These are phyloP conservation scores for Mycena indigotica DNA, from an alignment of 768 basidiomycete species.

Conservation along the genomic window DNA sequence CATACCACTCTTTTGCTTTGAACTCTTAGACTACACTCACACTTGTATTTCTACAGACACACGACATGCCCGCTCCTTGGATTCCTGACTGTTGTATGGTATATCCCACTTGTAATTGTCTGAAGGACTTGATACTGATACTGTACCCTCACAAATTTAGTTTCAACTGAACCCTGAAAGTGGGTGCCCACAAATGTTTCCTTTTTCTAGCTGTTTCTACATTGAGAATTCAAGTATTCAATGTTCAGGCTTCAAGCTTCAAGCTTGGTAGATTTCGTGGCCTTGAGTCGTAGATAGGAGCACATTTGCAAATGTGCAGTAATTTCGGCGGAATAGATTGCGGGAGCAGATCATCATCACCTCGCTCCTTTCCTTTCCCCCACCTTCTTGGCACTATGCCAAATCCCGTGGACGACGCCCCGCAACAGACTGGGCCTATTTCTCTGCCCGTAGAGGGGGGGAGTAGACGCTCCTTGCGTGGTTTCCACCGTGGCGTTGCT, in stretches of 20 bases:
- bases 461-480: neutral
- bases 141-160: too few relatives aligned
- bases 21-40: neutral
- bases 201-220: too few relatives aligned
- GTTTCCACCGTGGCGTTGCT: constrained; percentile 3
- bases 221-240: too few relatives aligned
- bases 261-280: too few relatives aligned
- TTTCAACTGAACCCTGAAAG: too few relatives aligned
- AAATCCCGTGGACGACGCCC: constrained; percentile 11
- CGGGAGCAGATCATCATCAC: neutral
- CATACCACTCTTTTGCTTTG: neutral
- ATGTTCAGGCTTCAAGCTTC: too few relatives aligned
- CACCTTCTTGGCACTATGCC: neutral
- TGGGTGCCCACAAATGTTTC: too few relatives aligned
- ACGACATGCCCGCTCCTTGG: neutral
- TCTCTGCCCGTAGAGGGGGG: constrained; percentile 4
- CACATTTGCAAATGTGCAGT: too few relatives aligned
- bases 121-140: too few relatives aligned
- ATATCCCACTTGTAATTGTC: too few relatives aligned
- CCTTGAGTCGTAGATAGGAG: too few relatives aligned
- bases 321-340: neutral
- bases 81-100: too few relatives aligned
- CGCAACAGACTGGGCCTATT: neutral
- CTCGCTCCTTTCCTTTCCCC: neutral
- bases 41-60: neutral